phyloP scores from a whole-genome alignment of 148 eudicot species.

The Diospyros lotus region DNA sequence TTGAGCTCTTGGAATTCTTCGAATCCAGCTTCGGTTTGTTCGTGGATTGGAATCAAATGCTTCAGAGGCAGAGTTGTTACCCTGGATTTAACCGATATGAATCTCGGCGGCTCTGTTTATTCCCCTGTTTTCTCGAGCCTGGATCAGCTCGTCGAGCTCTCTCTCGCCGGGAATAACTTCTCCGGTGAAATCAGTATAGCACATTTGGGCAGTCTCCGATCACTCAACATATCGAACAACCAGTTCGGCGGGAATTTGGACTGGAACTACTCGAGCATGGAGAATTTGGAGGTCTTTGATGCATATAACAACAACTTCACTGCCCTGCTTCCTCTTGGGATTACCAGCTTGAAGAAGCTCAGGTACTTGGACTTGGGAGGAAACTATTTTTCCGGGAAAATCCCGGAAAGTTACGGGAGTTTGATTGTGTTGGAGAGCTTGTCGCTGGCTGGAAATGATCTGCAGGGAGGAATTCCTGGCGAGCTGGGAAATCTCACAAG shows the following conservation, averaged over 20 bases:
- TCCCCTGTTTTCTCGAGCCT: constrained; percentile 53
- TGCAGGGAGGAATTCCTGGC: constrained; percentile 62
- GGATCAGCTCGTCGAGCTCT: constrained; percentile 48
- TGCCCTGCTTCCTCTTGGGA: constrained; percentile 49
- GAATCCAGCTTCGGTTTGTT: constrained; percentile 59
- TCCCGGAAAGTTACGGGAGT: constrained; percentile 53
- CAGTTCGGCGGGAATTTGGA: constrained; percentile 40
- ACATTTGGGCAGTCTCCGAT: constrained; percentile 37
- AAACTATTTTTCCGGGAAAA: constrained; percentile 63
- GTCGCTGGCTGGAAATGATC: constrained; percentile 67
- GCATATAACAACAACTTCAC: constrained; percentile 78
- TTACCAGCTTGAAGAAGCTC: constrained; percentile 37
- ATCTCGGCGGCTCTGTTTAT: constrained; percentile 54
- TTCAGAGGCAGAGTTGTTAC: constrained; percentile 54
- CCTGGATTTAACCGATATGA: constrained; percentile 60
- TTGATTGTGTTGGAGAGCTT: constrained; percentile 48
- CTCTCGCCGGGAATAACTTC: constrained; percentile 82
- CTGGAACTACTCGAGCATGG: constrained; percentile 47
- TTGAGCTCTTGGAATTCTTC: constrained; percentile 52
- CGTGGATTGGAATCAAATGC: constrained; percentile 82
- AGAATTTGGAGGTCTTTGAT: constrained; percentile 57
- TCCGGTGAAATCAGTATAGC: constrained; percentile 46
- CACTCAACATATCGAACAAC: constrained; percentile 75
- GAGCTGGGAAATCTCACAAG: constrained; percentile 81
- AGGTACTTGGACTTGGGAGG: constrained; percentile 85